Evolutionary conservation across 2,329 filamentous ascomycete genomes (phyloP).

Genomic region (Fusarium sacchari): DNA sequence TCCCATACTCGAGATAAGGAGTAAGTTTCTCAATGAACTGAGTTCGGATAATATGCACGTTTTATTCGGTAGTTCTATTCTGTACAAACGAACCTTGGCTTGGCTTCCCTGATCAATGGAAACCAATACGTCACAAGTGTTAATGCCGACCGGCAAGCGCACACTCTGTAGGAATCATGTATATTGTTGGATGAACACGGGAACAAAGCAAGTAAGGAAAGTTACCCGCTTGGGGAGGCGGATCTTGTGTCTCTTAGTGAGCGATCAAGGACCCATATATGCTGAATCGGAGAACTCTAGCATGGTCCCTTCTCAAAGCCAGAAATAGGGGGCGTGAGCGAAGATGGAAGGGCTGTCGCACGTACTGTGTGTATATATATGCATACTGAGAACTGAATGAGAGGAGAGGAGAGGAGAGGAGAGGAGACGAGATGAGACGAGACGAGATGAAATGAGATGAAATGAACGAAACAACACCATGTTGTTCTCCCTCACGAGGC

Average conservation of each 20-base stretch:
- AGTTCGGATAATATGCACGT: background rate
- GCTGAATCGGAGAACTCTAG: conserved; percentile 16
- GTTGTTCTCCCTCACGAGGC: conserved; percentile 13
- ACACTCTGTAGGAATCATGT: background rate
- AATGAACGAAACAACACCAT: conserved; percentile 35
- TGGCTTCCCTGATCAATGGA: background rate
- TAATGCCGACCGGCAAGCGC: background rate
- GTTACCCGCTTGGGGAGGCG: background rate
- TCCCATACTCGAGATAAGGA: conserved; percentile 18
- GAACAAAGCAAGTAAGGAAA: background rate
- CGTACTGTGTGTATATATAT: background rate
- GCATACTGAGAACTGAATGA: background rate
- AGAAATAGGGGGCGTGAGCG: conserved; percentile 24
- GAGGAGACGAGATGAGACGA: conserved; percentile 29
- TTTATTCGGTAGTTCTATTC: background rate
- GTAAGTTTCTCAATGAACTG: background rate
- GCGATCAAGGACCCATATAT: conserved; percentile 10
- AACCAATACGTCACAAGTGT: conserved; percentile 16
- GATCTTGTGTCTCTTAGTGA: background rate
- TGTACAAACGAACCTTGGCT: conserved; percentile 1
- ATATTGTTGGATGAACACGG: conserved; percentile 6
- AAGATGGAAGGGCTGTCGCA: conserved; percentile 13
- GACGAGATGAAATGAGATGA: conserved; percentile 20
- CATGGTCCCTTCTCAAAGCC: conserved; percentile 6
- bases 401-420: conserved; percentile 17